These are phyloP conservation scores for Penicillium palitans DNA, from an alignment of 2,329 filamentous ascomycete genomes.

Conservation along the genomic window DNA sequence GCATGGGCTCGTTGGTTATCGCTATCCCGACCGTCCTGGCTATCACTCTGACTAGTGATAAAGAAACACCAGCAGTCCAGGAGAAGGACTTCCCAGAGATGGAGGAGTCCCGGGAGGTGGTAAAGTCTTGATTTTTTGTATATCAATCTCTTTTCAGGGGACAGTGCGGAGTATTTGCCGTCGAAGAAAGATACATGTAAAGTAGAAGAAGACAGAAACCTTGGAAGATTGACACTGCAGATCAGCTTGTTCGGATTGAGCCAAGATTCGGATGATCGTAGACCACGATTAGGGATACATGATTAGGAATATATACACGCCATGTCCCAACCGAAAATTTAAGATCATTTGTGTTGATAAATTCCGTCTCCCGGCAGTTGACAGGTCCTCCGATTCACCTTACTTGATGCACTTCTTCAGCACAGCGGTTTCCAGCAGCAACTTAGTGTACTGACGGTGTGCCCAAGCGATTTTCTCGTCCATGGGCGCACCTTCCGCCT, in stretches of 20 bases:
- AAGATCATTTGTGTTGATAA: background rate
- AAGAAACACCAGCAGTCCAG: background rate
- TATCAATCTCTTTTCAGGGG: background rate
- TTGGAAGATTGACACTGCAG: background rate
- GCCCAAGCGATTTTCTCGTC: constrained; percentile 50
- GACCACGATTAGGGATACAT: constrained; percentile 14
- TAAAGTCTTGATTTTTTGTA: constrained; percentile 1
- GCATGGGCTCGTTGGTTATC: constrained; percentile 46
- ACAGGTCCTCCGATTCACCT: background rate
- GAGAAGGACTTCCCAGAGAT: constrained; percentile 8
- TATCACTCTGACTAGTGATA: constrained; percentile 36
- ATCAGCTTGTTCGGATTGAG: background rate
- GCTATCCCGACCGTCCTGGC: constrained; percentile 47
- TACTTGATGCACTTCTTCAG: constrained; percentile 24
- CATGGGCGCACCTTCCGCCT: constrained; percentile 47
- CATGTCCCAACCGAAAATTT: background rate
- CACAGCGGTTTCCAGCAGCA: constrained; percentile 57
- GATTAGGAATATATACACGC: constrained; percentile 20
- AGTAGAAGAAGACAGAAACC: background rate
- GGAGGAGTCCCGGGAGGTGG: constrained; percentile 11
- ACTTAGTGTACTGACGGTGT: constrained; percentile 58
- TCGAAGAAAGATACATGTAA: background rate
- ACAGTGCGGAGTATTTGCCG: background rate
- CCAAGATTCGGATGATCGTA: constrained; percentile 3
- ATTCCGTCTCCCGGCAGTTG: background rate